These are phyloP conservation scores for Adiantum capillusveneris DNA, from an alignment of 75 land plant genomes.

Conservation along the genomic window DNA sequence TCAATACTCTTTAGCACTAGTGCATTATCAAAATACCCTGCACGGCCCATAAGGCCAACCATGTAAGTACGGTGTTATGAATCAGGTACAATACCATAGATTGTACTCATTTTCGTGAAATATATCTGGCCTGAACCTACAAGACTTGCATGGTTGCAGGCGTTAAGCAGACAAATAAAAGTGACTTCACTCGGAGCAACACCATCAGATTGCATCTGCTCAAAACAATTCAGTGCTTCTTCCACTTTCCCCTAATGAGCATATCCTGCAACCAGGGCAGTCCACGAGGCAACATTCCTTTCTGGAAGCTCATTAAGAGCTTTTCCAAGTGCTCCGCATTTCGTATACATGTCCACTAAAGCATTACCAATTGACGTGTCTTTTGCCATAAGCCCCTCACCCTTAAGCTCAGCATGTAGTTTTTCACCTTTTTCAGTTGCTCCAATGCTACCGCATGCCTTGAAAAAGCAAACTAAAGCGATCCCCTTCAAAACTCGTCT, in stretches of 20 bases:
- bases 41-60: constrained; percentile 10
- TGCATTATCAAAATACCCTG: constrained; percentile 13
- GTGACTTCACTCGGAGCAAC: neutral
- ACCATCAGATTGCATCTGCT: constrained; percentile 4
- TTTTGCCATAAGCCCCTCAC: neutral
- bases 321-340: constrained; percentile 4
- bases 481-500: no score
- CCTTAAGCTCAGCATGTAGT: constrained; percentile 3
- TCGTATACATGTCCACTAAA: constrained; percentile 18
- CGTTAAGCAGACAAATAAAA: constrained; percentile 6
- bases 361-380: constrained; percentile 9
- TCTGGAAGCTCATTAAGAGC: constrained; percentile 7
- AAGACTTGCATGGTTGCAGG: constrained; percentile 12
- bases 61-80: constrained; percentile 7
- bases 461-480: constrained; percentile 7
- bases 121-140: constrained; percentile 7
- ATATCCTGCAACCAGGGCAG: constrained; percentile 11
- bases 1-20: no score
- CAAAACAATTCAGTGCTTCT: constrained; percentile 13
- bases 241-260: constrained; percentile 4
- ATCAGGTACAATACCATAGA: constrained; percentile 1
- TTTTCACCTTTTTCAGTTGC: constrained; percentile 7
- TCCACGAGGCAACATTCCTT: constrained; percentile 13
- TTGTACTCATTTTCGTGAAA: constrained; percentile 9
- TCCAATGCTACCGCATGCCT: constrained; percentile 9